These are phyloP conservation scores for Vachellia collinsii DNA, from an alignment of 306 rosid species.

Conservation along the genomic window DNA sequence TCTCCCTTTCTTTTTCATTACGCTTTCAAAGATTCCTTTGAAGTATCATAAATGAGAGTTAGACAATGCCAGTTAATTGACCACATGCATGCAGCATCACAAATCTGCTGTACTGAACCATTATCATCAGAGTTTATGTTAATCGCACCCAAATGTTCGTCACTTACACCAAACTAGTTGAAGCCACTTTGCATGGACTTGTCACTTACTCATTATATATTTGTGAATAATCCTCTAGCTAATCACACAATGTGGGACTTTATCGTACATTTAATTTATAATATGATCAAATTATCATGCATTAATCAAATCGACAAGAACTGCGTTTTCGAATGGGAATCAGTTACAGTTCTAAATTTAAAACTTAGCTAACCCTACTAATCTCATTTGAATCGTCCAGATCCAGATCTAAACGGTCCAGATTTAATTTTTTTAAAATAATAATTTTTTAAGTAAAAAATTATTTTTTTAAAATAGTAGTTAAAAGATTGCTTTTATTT, in stretches of 20 bases:
- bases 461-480: no score
- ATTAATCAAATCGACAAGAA: constrained; percentile 5
- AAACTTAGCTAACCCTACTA: no score
- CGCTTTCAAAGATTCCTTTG: constrained; percentile 24
- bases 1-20: constrained; percentile 35
- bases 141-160: not conserved
- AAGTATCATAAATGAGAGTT: constrained; percentile 37
- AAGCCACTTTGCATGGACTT: not conserved
- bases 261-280: not conserved
- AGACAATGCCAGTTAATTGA: not conserved
- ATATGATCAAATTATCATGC: constrained; percentile 24
- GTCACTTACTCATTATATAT: not conserved
- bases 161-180: no score
- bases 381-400: no score
- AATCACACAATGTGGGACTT: not conserved
- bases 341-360: no score
- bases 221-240: not conserved
- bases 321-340: no score
- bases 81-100: not conserved
- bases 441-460: no score
- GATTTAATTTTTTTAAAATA: no score
- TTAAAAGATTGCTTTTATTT: no score
- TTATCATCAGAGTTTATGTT: not conserved
- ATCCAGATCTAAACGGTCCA: no score
- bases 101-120: constrained; percentile 5